Percentiles rank a stretch among this genome's conserved stretches.
Evolutionary conservation across 352 stramenopile species (phyloP).

Genomic region (Pythium phragmitis): DNA sequence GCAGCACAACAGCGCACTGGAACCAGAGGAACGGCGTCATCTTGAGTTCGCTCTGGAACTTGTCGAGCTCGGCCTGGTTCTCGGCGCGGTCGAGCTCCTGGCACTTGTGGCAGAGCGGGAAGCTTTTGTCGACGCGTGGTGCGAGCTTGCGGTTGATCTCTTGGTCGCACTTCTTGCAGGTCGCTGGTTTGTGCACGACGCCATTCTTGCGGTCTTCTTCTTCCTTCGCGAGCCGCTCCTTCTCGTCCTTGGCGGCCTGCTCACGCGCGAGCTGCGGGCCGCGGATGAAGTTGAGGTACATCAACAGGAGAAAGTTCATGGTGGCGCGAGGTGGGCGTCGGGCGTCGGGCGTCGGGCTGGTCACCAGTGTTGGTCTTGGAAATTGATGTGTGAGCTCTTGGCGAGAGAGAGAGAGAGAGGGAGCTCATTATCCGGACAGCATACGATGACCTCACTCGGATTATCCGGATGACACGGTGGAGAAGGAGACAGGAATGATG

Average conservation of each 20-base stretch:
- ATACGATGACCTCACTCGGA: not conserved
- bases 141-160: conserved; percentile 41
- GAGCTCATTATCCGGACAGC: conserved; percentile 6
- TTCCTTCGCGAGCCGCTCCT: conserved; percentile 42
- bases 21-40: conserved; percentile 73
- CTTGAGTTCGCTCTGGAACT: conserved; percentile 27
- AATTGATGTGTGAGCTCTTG: conserved; percentile 10
- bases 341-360: not conserved
- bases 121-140: conserved; percentile 22
- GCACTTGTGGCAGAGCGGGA: conserved; percentile 49
- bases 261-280: conserved; percentile 54
- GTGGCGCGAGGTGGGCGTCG: not conserved
- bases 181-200: conserved; percentile 38
- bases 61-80: conserved; percentile 14
- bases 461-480: conserved; percentile 17
- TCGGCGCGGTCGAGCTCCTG: conserved; percentile 26
- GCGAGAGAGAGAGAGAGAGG: conserved; percentile 3
- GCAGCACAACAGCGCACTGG: conserved; percentile 56
- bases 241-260: conserved; percentile 50
- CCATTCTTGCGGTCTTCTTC: conserved; percentile 52
- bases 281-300: conserved; percentile 78
- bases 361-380: conserved; percentile 6
- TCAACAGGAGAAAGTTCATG: conserved; percentile 79
- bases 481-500: not conserved
- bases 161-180: conserved; percentile 78